Base-by-base conservation (phyloP, 2,329 filamentous ascomycete genomes). In the Onygena corvina region DNA sequence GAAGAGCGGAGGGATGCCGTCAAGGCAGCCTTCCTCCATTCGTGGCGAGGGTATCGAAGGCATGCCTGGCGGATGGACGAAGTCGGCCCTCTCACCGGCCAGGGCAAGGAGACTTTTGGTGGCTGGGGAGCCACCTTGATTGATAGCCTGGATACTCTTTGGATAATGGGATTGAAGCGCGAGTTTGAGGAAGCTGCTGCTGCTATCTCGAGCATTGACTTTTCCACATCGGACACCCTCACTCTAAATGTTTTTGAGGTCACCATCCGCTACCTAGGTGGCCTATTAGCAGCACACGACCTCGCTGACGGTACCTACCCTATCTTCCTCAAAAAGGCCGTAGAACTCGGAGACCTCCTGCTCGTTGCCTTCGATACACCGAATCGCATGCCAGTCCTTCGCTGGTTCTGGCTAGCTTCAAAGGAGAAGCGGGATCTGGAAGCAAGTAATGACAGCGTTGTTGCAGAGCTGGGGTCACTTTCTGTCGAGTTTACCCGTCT, bases 101-200 rank as follows among this genome's bases (percentile, higher is more conserved):
- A 61, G 1, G 67, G 63, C 45, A 71, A 72, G 38, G 73, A 82
- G 56, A 74, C 76, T 29, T 83, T 81, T 63, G 77, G 76, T 11
- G 81, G 80, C 20, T 79, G 76, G 71, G 76, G 70, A 0, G 78
- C 77, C 2, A 80, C 77, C 0, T 60, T 81, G 46, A 72, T 82
- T 20, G 79, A 83, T 57, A 65, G 72, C 0, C 67, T 82, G 46
- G 78, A 81, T 52, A 79, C 77, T 0, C 70, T 82, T 2, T 76
- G 72, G 69, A 80, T 83, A 40, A 79, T 81, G 77, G 77, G 64
- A 4, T 61, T 81, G 35, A 63, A 70, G 27, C 65, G 73, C 1
- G 79, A 82, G 27, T 81, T 82, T 54, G 63, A 72, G 46, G 61
- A 71, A 16, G 77, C 78, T 3, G 71, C 74, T 1, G 63, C 65